phyloP scores from a whole-genome alignment of 2,329 filamentous ascomycete species.

The Penicillium verrucosum region DNA sequence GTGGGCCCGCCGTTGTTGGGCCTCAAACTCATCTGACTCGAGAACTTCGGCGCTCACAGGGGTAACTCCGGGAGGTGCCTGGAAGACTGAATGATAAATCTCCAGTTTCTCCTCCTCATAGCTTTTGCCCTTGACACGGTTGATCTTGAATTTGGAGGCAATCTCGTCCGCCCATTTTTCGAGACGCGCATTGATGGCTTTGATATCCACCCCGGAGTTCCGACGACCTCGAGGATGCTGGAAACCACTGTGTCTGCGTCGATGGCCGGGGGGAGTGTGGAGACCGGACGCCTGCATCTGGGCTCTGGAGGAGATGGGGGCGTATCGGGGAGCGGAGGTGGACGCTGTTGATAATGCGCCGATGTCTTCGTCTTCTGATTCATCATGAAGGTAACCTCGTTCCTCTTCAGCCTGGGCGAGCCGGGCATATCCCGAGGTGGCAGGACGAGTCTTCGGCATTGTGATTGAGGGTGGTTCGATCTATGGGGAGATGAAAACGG shows the following conservation, averaged over 20 bases:
- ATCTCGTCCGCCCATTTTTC: constrained; percentile 99
- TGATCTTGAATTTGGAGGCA: constrained; percentile 90
- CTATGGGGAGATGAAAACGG: constrained; percentile 6
- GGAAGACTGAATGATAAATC: constrained; percentile 97
- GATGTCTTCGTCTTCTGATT: constrained; percentile 66
- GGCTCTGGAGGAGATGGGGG: constrained; percentile 51
- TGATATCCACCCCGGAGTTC: constrained; percentile 90
- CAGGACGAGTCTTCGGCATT: constrained; percentile 67
- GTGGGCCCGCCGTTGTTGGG: constrained; percentile 63
- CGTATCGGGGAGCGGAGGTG: constrained; percentile 59
- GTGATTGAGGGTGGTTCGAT: constrained; percentile 30
- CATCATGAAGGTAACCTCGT: constrained; percentile 52
- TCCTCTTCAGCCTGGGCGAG: constrained; percentile 75
- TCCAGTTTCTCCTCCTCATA: constrained; percentile 82
- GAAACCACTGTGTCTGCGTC: constrained; percentile 50
- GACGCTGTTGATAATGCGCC: constrained; percentile 54
- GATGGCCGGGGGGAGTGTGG: constrained; percentile 39
- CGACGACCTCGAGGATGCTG: constrained; percentile 56
- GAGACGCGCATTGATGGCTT: constrained; percentile 92
- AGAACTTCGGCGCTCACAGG: constrained; percentile 74
- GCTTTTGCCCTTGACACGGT: constrained; percentile 68
- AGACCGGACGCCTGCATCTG: constrained; percentile 50
- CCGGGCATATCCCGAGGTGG: constrained; percentile 79
- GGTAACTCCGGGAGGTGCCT: constrained; percentile 80
- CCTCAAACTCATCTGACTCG: constrained; percentile 57